Evolutionary conservation across 257 asterid species (phyloP).

Genomic region (Verbena officinalis): DNA sequence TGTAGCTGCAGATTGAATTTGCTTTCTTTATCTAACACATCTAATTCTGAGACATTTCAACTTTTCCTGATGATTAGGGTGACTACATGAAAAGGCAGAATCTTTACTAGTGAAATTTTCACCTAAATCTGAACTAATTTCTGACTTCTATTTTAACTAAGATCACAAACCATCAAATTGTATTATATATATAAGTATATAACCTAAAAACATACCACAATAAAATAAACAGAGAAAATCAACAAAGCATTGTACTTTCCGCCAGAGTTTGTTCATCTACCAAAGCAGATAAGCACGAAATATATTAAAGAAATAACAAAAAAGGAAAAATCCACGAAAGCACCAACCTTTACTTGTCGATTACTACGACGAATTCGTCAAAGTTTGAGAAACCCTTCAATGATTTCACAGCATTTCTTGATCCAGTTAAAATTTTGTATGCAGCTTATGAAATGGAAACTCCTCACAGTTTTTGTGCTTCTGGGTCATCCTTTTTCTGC

Average conservation of each 20-base stretch:
- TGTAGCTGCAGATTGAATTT: neutral
- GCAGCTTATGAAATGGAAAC: slow-evolving; percentile 22
- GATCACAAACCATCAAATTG: slow-evolving; percentile 40
- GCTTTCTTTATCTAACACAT: slow-evolving; percentile 30
- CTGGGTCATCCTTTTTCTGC: slow-evolving; percentile 32
- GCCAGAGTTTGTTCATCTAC: slow-evolving; percentile 84
- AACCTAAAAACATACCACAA: slow-evolving; percentile 2
- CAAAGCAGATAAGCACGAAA: slow-evolving; percentile 40
- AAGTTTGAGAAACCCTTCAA: slow-evolving; percentile 30
- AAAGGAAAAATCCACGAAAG: neutral
- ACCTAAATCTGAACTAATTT: slow-evolving; percentile 65
- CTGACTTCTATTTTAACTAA: slow-evolving; percentile 24
- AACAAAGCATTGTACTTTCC: slow-evolving; percentile 52
- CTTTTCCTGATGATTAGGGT: slow-evolving; percentile 37
- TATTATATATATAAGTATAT: slow-evolving; percentile 11
- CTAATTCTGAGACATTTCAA: slow-evolving; percentile 16
- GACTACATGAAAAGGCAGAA: slow-evolving; percentile 30
- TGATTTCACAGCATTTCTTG: neutral
- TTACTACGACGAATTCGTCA: slow-evolving; percentile 38
- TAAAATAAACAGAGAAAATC: slow-evolving; percentile 10
- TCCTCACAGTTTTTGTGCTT: slow-evolving; percentile 30
- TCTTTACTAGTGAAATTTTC: slow-evolving; percentile 46
- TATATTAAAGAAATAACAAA: slow-evolving; percentile 7
- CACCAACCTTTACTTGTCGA: slow-evolving; percentile 56
- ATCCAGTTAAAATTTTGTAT: slow-evolving; percentile 7